Conservation (phyloP, 768 basidiomycete species). For the Lepiota brunneoincarnata region DNA sequence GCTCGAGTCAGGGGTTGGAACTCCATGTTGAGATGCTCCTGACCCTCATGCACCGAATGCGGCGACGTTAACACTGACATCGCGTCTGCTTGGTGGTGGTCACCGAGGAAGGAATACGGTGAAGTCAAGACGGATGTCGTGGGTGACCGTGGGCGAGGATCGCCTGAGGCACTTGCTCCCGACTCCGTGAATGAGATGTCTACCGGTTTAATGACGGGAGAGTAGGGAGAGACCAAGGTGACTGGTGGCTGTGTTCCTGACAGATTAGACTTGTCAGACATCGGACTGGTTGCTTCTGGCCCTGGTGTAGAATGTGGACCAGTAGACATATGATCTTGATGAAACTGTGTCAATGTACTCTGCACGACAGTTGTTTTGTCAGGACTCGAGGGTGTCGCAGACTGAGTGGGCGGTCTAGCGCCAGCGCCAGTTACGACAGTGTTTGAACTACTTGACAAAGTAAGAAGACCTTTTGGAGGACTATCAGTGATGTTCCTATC, state of each 20-base stretch:
- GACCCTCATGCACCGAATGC: slow-evolving; percentile 19
- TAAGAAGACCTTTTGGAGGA: slow-evolving; percentile 16
- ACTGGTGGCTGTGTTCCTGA: neutral
- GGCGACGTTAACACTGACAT: slow-evolving; percentile 33
- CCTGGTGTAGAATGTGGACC: neutral
- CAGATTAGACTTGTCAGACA: too few species aligned
- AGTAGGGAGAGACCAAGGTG: slow-evolving; percentile 1
- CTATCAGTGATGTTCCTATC: slow-evolving; percentile 17
- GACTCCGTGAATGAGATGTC: neutral
- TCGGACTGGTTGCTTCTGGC: too few species aligned
- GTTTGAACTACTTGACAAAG: neutral
- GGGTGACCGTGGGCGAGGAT: slow-evolving; percentile 13
- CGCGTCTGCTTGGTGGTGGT: slow-evolving; percentile 9
- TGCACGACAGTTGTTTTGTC: neutral
- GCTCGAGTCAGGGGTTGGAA: slow-evolving; percentile 11
- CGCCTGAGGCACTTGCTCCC: slow-evolving; percentile 7
- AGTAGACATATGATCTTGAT: neutral
- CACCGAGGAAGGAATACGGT: slow-evolving; percentile 22
- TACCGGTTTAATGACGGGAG: neutral
- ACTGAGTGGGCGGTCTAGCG: slow-evolving; percentile 2
- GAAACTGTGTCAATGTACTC: neutral
- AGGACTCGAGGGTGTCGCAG: neutral
- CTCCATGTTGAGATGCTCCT: slow-evolving; percentile 14
- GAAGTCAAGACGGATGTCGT: slow-evolving; percentile 31
- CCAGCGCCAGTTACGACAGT: neutral